Percentiles rank a stretch among this genome's conserved stretches.
phyloP scores from a whole-genome alignment of 139 green algal species.

The Volvox africanus region DNA sequence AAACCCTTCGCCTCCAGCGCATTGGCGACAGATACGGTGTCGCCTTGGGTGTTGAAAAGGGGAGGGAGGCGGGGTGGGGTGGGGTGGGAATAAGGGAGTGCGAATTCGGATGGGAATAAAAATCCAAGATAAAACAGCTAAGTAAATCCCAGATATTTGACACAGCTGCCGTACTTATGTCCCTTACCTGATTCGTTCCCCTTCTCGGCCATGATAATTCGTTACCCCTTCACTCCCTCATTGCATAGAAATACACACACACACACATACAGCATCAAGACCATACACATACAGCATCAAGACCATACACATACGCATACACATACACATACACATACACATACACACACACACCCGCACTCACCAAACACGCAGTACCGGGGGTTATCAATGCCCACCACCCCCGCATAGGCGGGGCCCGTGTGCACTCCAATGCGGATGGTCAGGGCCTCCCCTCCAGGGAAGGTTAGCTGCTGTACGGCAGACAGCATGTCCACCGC shows the following conservation, averaged over 20 bases:
- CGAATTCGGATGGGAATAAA: background rate
- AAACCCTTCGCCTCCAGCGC: constrained; percentile 54
- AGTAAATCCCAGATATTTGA: too few relatives aligned
- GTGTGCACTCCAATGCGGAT: constrained; percentile 59
- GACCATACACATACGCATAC: too few relatives aligned
- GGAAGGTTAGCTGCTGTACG: constrained; percentile 14
- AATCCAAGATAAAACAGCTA: too few relatives aligned
- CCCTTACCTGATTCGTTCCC: too few relatives aligned
- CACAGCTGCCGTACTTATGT: too few relatives aligned
- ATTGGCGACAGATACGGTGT: constrained; percentile 59
- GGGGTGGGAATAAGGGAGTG: background rate
- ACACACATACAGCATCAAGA: too few relatives aligned
- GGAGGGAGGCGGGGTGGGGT: background rate
- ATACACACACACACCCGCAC: background rate
- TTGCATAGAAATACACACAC: too few relatives aligned
- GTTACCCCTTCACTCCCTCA: too few relatives aligned
- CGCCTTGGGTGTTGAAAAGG: constrained; percentile 15
- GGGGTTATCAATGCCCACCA: constrained; percentile 58
- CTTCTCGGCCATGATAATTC: too few relatives aligned
- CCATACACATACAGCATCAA: too few relatives aligned
- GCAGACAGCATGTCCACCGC: constrained; percentile 39
- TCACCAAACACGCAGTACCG: constrained; percentile 57
- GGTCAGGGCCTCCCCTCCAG: constrained; percentile 12
- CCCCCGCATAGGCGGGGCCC: constrained; percentile 56
- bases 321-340: too few relatives aligned